A percentile compares a stretch with the other conserved stretches of the same genome.
These are phyloP conservation scores for Phytophthora capsici DNA, from an alignment of 352 stramenopile species.

Conservation along the genomic window DNA sequence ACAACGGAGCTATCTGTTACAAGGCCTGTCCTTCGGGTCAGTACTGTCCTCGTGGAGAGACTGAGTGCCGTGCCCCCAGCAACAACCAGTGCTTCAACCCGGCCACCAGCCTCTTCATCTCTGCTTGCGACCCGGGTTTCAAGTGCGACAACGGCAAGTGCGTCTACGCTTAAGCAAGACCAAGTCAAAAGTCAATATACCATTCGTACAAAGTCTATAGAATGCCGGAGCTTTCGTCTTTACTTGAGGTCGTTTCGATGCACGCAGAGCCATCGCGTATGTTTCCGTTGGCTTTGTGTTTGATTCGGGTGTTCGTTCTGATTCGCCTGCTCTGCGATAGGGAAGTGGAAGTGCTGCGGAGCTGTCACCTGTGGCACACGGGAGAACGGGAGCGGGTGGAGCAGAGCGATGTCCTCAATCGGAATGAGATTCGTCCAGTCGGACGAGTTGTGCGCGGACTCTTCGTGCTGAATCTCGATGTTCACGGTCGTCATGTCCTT, in stretches of 20 bases:
- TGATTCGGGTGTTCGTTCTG: conserved; percentile 34
- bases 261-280: conserved; percentile 54
- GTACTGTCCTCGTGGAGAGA: conserved; percentile 34
- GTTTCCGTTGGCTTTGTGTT: conserved; percentile 23
- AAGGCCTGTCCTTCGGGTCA: conserved; percentile 19
- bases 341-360: conserved; percentile 60
- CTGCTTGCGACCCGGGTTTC: conserved; percentile 32
- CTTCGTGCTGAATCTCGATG: conserved; percentile 75
- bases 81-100: conserved; percentile 40
- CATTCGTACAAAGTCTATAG: neutral
- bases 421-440: conserved; percentile 41
- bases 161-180: conserved; percentile 30
- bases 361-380: conserved; percentile 65
- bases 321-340: conserved; percentile 44
- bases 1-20: conserved; percentile 27
- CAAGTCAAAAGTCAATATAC: conserved; percentile 7
- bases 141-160: conserved; percentile 44
- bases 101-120: conserved; percentile 27
- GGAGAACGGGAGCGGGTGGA: conserved; percentile 73
- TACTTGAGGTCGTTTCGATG: conserved; percentile 27
- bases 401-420: conserved; percentile 59
- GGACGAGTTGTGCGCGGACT: conserved; percentile 27
- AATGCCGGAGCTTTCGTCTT: conserved; percentile 3
- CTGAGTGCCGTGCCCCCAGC: conserved; percentile 17
- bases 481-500: conserved; percentile 74